Evolutionary conservation across 2,329 filamentous ascomycete genomes (phyloP).

Genomic region (Phialophora macrospora): DNA sequence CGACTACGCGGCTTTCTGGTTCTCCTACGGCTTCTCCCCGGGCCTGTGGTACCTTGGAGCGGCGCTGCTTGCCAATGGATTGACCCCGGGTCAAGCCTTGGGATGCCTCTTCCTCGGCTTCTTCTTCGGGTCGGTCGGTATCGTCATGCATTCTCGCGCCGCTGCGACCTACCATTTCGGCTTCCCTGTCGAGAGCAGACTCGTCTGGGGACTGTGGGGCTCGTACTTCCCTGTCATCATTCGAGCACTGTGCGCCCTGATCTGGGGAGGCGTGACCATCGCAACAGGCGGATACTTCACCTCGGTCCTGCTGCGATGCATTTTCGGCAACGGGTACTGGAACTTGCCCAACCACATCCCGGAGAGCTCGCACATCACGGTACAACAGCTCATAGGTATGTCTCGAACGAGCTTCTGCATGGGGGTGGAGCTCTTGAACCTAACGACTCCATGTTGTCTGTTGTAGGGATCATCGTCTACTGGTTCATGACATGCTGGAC

Average conservation of each 20-base stretch:
- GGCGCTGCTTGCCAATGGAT: slow-evolving; percentile 21
- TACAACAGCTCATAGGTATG: slow-evolving; percentile 45
- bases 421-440: too few relatives aligned
- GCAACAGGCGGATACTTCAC: slow-evolving; percentile 36
- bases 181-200: slow-evolving; percentile 48
- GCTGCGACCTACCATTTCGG: slow-evolving; percentile 51
- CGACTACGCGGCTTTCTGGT: slow-evolving; percentile 31
- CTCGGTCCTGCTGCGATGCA: slow-evolving; percentile 40
- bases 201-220: slow-evolving; percentile 51
- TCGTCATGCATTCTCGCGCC: slow-evolving; percentile 30
- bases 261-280: slow-evolving; percentile 17
- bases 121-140: slow-evolving; percentile 39
- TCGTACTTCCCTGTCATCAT: slow-evolving; percentile 52
- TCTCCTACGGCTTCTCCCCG: slow-evolving; percentile 27
- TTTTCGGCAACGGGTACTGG: slow-evolving; percentile 46
- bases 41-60: slow-evolving; percentile 24
- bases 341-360: slow-evolving; percentile 45
- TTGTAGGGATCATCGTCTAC: slow-evolving; percentile 23
- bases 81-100: slow-evolving; percentile 26
- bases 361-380: slow-evolving; percentile 44
- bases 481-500: slow-evolving; percentile 25
- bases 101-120: slow-evolving; percentile 48
- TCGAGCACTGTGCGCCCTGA: slow-evolving; percentile 38
- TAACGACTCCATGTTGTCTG: slow-evolving; percentile 11
- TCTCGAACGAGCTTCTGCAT: background rate